Conservation (phyloP, 768 basidiomycete genomes). For the Mycena sanguinolenta region DNA sequence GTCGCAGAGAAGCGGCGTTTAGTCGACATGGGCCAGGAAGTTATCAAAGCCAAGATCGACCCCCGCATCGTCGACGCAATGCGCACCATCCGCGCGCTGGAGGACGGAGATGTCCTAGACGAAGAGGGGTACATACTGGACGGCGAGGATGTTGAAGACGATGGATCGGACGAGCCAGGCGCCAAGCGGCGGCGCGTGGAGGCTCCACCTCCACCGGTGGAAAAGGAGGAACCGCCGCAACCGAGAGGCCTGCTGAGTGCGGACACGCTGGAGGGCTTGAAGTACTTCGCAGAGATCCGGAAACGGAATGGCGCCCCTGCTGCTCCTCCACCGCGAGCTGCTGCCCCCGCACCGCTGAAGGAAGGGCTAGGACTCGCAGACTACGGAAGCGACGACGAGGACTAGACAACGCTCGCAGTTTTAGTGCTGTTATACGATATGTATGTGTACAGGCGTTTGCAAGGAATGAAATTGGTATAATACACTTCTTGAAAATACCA, state of each 20-base stretch:
- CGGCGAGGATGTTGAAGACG: conserved; percentile 48
- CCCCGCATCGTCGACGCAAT: conserved; percentile 92
- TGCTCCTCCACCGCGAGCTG: conserved; percentile 43
- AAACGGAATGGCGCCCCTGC: conserved; percentile 66
- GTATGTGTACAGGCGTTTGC: not conserved
- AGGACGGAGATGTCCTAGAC: conserved; percentile 76
- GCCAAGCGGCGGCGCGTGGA: conserved; percentile 51
- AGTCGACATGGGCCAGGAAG: conserved; percentile 87
- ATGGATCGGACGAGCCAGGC: conserved; percentile 50
- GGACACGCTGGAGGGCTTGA: conserved; percentile 91
- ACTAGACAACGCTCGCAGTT: conserved; percentile 43
- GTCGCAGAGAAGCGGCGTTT: conserved; percentile 87
- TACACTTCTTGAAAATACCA: conserved; percentile 10
- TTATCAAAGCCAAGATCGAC: conserved; percentile 88
- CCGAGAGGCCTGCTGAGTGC: conserved; percentile 77
- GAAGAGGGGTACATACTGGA: conserved; percentile 51
- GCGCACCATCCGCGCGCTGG: conserved; percentile 86
- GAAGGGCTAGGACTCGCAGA: conserved; percentile 74
- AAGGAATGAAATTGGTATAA: conserved; percentile 21
- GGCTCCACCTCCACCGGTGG: conserved; percentile 43
- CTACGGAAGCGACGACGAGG: conserved; percentile 84
- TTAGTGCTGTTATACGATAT: conserved; percentile 25
- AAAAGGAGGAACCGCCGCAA: conserved; percentile 48
- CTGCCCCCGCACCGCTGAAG: conserved; percentile 49
- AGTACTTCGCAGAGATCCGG: conserved; percentile 91